These are phyloP conservation scores for Pestalotiopsis sp. DNA, from an alignment of 2,329 filamentous ascomycete genomes.

Conservation along the genomic window DNA sequence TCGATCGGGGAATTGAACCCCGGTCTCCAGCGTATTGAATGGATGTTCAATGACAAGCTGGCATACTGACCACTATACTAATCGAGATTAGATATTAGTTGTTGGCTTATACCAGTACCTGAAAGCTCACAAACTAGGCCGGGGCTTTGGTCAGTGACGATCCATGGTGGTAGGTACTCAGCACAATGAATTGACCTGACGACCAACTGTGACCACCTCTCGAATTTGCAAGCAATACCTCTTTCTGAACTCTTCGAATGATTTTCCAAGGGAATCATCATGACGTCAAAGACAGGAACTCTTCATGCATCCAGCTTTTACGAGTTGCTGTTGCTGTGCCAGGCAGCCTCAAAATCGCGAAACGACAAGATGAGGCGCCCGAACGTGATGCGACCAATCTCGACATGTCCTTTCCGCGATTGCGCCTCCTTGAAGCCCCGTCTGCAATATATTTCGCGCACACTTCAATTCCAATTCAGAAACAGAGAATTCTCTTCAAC, in stretches of 20 bases:
- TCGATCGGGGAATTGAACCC: slow-evolving; percentile 18
- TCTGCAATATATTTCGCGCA: not conserved
- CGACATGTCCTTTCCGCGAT: not conserved
- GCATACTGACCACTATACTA: slow-evolving; percentile 19
- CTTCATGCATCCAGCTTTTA: too few species aligned
- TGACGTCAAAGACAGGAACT: too few species aligned
- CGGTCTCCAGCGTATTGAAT: slow-evolving; percentile 12
- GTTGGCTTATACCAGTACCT: not conserved
- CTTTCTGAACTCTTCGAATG: too few species aligned
- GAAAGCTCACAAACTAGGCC: not conserved
- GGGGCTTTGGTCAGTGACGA: not conserved
- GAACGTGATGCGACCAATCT: too few species aligned
- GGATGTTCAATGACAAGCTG: slow-evolving; percentile 13
- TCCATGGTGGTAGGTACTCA: not conserved
- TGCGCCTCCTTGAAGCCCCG: not conserved
- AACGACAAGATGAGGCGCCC: too few species aligned
- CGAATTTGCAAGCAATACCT: too few species aligned
- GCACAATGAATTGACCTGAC: too few species aligned
- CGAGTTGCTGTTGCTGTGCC: too few species aligned
- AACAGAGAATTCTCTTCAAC: not conserved
- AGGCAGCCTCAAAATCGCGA: too few species aligned
- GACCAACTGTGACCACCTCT: too few species aligned
- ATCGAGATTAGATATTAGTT: not conserved
- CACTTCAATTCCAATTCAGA: not conserved
- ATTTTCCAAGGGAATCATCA: too few species aligned